Base-by-base conservation (phyloP, 1,139 yeast species). In the Saccharomyces hybrid region DNA sequence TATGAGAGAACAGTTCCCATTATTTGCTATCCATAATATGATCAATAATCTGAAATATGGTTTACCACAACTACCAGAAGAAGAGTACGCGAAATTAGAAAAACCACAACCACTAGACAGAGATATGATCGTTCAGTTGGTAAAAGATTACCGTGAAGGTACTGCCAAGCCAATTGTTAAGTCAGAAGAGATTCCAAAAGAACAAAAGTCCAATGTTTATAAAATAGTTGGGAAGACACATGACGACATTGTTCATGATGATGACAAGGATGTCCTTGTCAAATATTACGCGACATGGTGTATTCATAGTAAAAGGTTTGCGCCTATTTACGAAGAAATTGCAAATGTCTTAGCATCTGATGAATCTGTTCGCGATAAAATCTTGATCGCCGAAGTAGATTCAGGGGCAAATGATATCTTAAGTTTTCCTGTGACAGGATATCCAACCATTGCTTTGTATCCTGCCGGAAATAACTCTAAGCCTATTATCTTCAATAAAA, bases 231-330 rank as follows among this genome's bases (percentile, higher is more conserved):
- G 90, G 64, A 81, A 84, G 73, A 89, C 85, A 70, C 93, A 88
- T 73, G 84, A 85, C 51, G 81, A 80, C 29, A 73, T 88, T 59
- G 80, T 88, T 57, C 75, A 77, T 49, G 89, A 89, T 67, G 75
- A 76, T 51, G 71, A 78, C 53, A 88, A 87, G 78, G 97, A 93
- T 71, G 90, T 91, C 50, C 76, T 93, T 62, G 91, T 93, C 62
- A 89, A 89, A 77, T 91, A 88, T 76, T 93, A 88, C 69, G 98
- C 98, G 52, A 95, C 96, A 73, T 93, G 98, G 98, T 91, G 97
- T 77, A 96, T 97, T 47, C 97, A 91, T 79, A 91, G 98, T 80
- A 90, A 89, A 80, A 88, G 82, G 73, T 79, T 91, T 71, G 95
- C 95, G 55, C 97, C 97, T 67, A 77, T 78, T 56, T 93, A 84